Percentiles rank a stretch among this genome's conserved stretches.
phyloP scores from a whole-genome alignment of 441 rosid species.

The Bocquillonia castaneifolia region DNA sequence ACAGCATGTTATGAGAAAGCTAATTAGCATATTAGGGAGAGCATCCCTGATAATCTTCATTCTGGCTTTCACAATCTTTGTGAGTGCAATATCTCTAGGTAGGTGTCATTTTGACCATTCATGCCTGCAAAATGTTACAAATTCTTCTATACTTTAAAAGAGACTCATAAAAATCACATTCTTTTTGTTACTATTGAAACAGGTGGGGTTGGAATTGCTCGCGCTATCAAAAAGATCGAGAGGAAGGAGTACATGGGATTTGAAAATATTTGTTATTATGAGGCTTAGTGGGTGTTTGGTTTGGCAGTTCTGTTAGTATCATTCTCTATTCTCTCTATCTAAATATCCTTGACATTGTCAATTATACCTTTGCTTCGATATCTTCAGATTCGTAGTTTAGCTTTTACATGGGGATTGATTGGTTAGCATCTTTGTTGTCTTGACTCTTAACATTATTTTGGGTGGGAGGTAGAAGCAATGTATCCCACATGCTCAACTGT shows the following conservation, averaged over 20 bases:
- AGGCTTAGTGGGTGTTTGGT: too few relatives aligned
- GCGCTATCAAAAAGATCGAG: slow-evolving; percentile 36
- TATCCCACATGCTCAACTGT: too few relatives aligned
- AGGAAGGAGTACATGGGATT: slow-evolving; percentile 49
- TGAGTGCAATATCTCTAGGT: slow-evolving; percentile 53
- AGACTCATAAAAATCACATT: not conserved
- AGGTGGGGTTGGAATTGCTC: slow-evolving; percentile 51
- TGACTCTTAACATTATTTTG: too few relatives aligned
- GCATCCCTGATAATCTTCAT: slow-evolving; percentile 62
- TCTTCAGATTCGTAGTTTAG: not conserved
- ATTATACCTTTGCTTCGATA: not conserved
- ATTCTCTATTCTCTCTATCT: not conserved
- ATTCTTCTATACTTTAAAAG: not conserved
- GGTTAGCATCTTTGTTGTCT: too few relatives aligned
- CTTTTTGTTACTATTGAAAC: slow-evolving; percentile 2
- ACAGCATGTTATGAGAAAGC: slow-evolving; percentile 45
- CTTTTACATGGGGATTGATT: too few relatives aligned
- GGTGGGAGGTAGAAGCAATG: too few relatives aligned
- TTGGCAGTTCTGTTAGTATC: too few relatives aligned
- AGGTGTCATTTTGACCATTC: not conserved
- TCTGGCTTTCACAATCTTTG: slow-evolving; percentile 48
- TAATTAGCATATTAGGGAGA: slow-evolving; percentile 45
- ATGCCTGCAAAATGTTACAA: not conserved
- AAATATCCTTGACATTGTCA: not conserved
- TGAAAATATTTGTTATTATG: slow-evolving; percentile 37